Percentiles rank a stretch among this genome's conserved stretches.
These are phyloP conservation scores for Brassica hybrid DNA, from an alignment of 441 rosid species.

Conservation along the genomic window DNA sequence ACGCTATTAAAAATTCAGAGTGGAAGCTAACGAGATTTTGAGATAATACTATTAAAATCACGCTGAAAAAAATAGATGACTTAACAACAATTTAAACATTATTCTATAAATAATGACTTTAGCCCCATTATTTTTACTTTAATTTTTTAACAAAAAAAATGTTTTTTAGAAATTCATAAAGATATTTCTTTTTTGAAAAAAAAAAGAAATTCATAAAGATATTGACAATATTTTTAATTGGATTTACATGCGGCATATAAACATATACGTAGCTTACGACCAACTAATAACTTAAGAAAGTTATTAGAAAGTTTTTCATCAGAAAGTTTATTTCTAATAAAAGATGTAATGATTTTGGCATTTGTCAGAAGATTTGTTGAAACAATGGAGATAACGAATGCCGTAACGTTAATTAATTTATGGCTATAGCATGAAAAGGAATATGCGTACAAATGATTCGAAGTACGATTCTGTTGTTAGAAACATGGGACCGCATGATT, in stretches of 20 bases:
- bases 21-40: neutral
- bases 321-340: neutral
- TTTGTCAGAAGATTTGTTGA: neutral
- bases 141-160: too few relatives aligned
- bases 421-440: neutral
- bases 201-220: neutral
- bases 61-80: neutral
- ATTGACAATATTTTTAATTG: neutral
- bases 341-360: neutral
- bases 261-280: neutral
- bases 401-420: neutral
- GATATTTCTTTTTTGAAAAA: neutral
- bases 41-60: neutral
- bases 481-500: neutral
- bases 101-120: neutral
- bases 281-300: neutral
- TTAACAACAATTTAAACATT: neutral
- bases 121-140: neutral
- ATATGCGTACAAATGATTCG: neutral
- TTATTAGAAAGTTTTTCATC: neutral
- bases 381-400: neutral
- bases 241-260: neutral
- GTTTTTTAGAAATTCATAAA: neutral
- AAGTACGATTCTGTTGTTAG: neutral
- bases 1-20: neutral